Evolutionary conservation across 1,284 basidiomycete genomes (phyloP).

Genomic region (Trichosporon ovoides): DNA sequence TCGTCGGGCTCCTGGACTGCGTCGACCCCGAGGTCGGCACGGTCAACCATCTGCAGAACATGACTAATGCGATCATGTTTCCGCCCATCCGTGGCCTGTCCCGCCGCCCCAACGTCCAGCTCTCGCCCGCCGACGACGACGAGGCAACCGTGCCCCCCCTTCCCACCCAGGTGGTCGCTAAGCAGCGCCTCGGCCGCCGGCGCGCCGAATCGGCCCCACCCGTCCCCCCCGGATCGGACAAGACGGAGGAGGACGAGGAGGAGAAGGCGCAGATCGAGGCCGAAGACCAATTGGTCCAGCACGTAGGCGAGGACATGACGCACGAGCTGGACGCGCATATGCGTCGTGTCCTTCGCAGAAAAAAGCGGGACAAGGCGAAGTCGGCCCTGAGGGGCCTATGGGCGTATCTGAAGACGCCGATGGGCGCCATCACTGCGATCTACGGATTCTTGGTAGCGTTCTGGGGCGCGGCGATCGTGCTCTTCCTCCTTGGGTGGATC

Average conservation of each 20-base stretch:
- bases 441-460: constrained; percentile 75
- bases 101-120: constrained; percentile 39
- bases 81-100: constrained; percentile 42
- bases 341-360: constrained; percentile 58
- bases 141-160: too few relatives aligned
- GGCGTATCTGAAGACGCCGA: constrained; percentile 72
- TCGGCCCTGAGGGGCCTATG: constrained; percentile 66
- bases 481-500: constrained; percentile 58
- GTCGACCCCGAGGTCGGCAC: constrained; percentile 42
- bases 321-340: constrained; percentile 58
- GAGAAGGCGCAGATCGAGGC: neutral
- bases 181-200: too few relatives aligned
- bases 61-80: constrained; percentile 45
- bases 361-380: constrained; percentile 58
- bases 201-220: too few relatives aligned
- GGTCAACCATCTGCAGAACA: constrained; percentile 46
- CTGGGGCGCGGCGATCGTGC: constrained; percentile 77
- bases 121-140: too few relatives aligned
- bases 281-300: constrained; percentile 1
- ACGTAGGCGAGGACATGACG: constrained; percentile 13
- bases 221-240: too few relatives aligned
- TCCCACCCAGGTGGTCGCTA: too few relatives aligned
- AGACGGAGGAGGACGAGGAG: neutral
- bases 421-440: constrained; percentile 64
- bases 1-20: constrained; percentile 40